phyloP scores from a whole-genome alignment of 1,284 basidiomycete genomes.

The Athelia sp. region DNA sequence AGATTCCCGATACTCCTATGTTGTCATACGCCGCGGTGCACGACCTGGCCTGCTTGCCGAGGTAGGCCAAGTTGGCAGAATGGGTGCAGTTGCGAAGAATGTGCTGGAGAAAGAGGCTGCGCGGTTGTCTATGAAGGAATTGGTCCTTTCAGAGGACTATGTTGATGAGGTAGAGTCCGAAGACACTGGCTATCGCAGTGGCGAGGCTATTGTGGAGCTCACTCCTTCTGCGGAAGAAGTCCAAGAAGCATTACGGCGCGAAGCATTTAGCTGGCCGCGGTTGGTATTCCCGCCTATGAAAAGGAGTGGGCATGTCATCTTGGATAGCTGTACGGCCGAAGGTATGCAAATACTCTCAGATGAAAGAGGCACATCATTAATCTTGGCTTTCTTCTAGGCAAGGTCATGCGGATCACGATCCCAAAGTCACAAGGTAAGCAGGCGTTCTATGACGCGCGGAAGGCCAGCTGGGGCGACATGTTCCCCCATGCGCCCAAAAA shows the following conservation, averaged over 20 bases:
- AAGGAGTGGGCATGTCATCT: constrained; percentile 87
- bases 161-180: constrained; percentile 1
- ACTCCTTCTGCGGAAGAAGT: constrained; percentile 28
- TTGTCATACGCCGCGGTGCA: constrained; percentile 79
- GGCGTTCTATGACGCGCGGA: constrained; percentile 91
- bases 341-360: constrained; percentile 41
- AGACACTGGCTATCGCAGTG: constrained; percentile 5
- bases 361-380: constrained; percentile 3
- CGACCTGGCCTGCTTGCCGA: constrained; percentile 43
- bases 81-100: constrained; percentile 56
- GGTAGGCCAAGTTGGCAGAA: constrained; percentile 48
- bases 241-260: constrained; percentile 47
- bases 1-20: constrained; percentile 86
- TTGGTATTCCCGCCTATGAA: constrained; percentile 90
- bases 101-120: constrained; percentile 35
- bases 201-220: constrained; percentile 3
- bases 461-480: constrained; percentile 89
- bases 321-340: constrained; percentile 84
- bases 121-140: constrained; percentile 32
- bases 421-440: constrained; percentile 94
- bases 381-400: constrained; percentile 45
- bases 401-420: constrained; percentile 87
- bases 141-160: constrained; percentile 40
- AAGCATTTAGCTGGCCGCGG: constrained; percentile 86
- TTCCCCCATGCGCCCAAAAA: constrained; percentile 88